Conservation (phyloP, 2,329 filamentous ascomycete species). For the Trichoderma oligosporum region DNA sequence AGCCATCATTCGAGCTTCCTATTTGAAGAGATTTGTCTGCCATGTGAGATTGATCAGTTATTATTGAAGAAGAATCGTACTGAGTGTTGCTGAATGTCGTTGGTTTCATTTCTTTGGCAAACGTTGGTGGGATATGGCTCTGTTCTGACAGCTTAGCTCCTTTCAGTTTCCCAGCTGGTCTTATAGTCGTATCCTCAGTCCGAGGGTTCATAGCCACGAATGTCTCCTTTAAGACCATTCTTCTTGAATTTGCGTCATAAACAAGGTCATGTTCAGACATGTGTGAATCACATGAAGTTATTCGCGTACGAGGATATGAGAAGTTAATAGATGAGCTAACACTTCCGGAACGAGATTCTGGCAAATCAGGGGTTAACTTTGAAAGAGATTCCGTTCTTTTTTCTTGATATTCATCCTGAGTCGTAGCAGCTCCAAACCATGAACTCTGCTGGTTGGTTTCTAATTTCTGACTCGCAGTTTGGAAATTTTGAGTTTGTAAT, state of each 20-base stretch:
- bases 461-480: constrained; percentile 52
- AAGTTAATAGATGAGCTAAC: constrained; percentile 56
- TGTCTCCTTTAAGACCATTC: constrained; percentile 52
- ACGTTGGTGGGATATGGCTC: neutral
- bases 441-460: constrained; percentile 39
- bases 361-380: constrained; percentile 27
- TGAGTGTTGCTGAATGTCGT: neutral
- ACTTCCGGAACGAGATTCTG: constrained; percentile 40
- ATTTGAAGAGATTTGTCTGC: neutral
- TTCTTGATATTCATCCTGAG: constrained; percentile 44
- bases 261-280: constrained; percentile 46
- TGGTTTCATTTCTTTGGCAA: neutral
- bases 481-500: constrained; percentile 48
- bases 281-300: constrained; percentile 34
- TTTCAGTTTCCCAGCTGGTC: constrained; percentile 18
- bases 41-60: neutral
- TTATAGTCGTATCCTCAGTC: neutral
- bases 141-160: neutral
- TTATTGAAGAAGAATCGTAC: neutral
- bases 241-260: constrained; percentile 62
- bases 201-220: constrained; percentile 31
- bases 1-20: neutral
- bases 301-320: constrained; percentile 51
- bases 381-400: constrained; percentile 42
- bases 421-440: constrained; percentile 47